These are phyloP conservation scores for Suillus clintonianus DNA, from an alignment of 768 basidiomycete species.

Conservation along the genomic window DNA sequence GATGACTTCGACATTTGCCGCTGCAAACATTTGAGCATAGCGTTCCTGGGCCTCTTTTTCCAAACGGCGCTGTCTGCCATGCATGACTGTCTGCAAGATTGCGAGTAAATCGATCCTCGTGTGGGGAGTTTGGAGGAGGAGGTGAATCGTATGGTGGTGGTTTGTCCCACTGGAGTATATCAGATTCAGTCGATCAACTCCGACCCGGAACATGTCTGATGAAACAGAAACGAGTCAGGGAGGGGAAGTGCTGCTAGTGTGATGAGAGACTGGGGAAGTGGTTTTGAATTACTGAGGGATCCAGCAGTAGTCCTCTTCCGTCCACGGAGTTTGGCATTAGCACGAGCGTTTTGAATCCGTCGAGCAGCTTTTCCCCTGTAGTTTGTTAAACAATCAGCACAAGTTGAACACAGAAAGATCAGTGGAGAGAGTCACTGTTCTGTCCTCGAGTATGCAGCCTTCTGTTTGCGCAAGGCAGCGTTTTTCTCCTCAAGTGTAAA, in stretches of 20 bases:
- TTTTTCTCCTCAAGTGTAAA: background rate
- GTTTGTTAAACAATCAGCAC: background rate
- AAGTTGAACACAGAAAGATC: background rate
- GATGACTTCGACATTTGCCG: background rate
- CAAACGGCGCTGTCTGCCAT: background rate
- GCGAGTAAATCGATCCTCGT: background rate
- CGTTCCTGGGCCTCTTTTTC: background rate
- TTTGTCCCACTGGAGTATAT: background rate
- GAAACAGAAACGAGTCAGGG: background rate
- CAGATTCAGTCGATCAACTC: conserved; percentile 1
- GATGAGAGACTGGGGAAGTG: background rate
- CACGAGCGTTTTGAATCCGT: background rate
- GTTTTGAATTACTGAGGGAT: background rate
- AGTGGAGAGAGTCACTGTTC: background rate
- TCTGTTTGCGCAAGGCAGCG: background rate
- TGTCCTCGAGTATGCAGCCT: background rate
- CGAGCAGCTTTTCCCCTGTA: background rate
- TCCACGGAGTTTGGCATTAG: background rate
- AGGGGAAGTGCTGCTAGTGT: background rate
- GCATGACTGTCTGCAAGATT: conserved; percentile 7
- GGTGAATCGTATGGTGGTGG: conserved; percentile 3
- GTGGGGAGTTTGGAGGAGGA: conserved; percentile 2
- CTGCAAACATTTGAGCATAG: background rate
- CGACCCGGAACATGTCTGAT: background rate
- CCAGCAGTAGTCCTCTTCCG: background rate